These are phyloP conservation scores for Phaeophleospora eucalypticola DNA, from an alignment of 2,329 filamentous ascomycete species.

Conservation along the genomic window DNA sequence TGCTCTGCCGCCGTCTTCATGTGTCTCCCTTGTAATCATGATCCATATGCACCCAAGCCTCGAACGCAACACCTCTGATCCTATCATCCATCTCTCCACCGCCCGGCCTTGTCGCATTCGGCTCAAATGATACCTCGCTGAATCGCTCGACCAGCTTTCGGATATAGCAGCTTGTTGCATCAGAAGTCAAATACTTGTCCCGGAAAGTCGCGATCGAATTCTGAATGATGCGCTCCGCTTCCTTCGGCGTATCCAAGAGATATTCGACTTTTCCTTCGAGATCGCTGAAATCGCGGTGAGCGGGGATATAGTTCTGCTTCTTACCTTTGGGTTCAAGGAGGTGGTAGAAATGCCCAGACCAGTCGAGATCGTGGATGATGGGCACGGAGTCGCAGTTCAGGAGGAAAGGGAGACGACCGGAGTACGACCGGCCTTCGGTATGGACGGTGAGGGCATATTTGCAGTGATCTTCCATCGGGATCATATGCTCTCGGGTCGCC, in stretches of 20 bases:
- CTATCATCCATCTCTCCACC: not conserved
- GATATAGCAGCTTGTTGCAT: constrained; percentile 32
- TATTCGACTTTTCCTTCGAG: constrained; percentile 25
- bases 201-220: constrained; percentile 27
- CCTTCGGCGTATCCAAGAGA: constrained; percentile 19
- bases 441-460: constrained; percentile 26
- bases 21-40: constrained; percentile 2
- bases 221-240: constrained; percentile 25
- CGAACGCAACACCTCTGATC: constrained; percentile 6
- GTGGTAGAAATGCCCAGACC: constrained; percentile 25
- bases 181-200: constrained; percentile 26
- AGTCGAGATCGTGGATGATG: constrained; percentile 27
- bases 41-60: constrained; percentile 2
- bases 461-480: constrained; percentile 25
- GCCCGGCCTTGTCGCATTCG: constrained; percentile 8
- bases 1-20: not conserved
- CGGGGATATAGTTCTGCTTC: constrained; percentile 28
- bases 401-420: constrained; percentile 28
- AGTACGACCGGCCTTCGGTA: constrained; percentile 29
- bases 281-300: constrained; percentile 25
- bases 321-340: constrained; percentile 23
- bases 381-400: constrained; percentile 28
- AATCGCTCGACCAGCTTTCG: constrained; percentile 27
- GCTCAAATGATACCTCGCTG: constrained; percentile 22
- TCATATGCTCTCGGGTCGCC: not conserved